Base-by-base conservation (phyloP, 768 basidiomycete species). In the Pholiota molesta region DNA sequence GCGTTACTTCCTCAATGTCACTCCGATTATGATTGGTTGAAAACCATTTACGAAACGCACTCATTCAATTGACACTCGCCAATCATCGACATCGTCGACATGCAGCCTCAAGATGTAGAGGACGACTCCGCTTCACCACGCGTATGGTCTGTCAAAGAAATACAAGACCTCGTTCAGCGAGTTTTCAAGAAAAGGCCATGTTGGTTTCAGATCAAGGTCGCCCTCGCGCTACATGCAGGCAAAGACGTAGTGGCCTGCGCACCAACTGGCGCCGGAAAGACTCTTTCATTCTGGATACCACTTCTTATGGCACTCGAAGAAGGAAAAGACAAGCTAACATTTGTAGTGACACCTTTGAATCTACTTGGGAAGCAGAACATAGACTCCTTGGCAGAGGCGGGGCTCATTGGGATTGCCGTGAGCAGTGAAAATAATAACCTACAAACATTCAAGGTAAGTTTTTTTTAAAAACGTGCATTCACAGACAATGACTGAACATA, bases 161-260 rank as follows among this genome's bases (percentile, higher is more conserved):
- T 55, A 55, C 31, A n/a, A 31, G 53, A 55, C 53, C 53, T 55
- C 31, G 53, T 55, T 35, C 29, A 55, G 53, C 31, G 65, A 64
- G 21, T 47, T 55, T 1, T 64, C 69, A 3, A 61, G 68, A 16
- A 16, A 60, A 13, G 62, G 68, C 44, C 26, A 53, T 55, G 53
- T 35, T 55, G 53, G 29, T 45, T 28, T 28, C 33, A 52, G 31
- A 47, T 58, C 28, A 28, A 31, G 19, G 28, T 44, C 16, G 57
- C 57, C 0, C 23, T 31, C 42, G 28, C 57, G 35, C n/a, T 45
- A 13, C 42, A 51, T 19, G 57, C 39, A 33, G 57, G 57, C n/a
- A 58, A 58, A 35, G 57, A 58, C 29, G 44, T 58, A n/a, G 44
- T 58, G 1, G 57, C n/a, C 5, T 58, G 57, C 21, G 57, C 57